A percentile compares a stretch with the other conserved stretches of the same genome.
Conservation (phyloP, 306 rosid species). For the Sesbania bispinosa region DNA sequence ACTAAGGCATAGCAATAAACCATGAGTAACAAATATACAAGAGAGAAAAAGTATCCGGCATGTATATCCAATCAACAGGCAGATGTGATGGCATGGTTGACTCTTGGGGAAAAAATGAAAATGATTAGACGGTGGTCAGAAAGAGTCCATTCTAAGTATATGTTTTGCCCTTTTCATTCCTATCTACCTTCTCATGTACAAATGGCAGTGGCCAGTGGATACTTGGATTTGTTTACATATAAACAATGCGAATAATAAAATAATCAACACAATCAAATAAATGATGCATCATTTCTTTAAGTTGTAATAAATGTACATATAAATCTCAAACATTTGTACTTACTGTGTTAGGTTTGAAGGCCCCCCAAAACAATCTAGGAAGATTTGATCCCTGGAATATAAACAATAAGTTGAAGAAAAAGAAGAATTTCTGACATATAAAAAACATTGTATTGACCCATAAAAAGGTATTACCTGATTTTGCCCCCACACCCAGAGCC, state of each 20-base stretch:
- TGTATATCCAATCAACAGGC: background rate
- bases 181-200: background rate
- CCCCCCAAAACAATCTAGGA: constrained; percentile 90
- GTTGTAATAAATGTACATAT: background rate
- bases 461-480: constrained; percentile 61
- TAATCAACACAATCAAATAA: background rate
- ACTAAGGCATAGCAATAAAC: background rate
- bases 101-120: background rate
- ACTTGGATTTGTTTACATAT: background rate
- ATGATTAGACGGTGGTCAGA: background rate
- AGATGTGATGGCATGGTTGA: background rate
- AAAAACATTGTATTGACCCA: background rate
- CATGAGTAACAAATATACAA: background rate
- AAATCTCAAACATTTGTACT: constrained; percentile 12
- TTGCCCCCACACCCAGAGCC: constrained; percentile 99
- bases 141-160: background rate
- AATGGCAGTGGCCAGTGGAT: background rate
- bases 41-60: background rate
- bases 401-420: constrained; percentile 16
- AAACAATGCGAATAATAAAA: constrained; percentile 12
- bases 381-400: constrained; percentile 71
- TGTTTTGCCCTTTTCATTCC: background rate
- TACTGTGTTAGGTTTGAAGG: constrained; percentile 75
- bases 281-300: background rate
- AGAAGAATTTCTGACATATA: background rate